These are phyloP conservation scores for Nepenthes mirabilis DNA, from an alignment of 148 eudicot genomes.

Conservation along the genomic window DNA sequence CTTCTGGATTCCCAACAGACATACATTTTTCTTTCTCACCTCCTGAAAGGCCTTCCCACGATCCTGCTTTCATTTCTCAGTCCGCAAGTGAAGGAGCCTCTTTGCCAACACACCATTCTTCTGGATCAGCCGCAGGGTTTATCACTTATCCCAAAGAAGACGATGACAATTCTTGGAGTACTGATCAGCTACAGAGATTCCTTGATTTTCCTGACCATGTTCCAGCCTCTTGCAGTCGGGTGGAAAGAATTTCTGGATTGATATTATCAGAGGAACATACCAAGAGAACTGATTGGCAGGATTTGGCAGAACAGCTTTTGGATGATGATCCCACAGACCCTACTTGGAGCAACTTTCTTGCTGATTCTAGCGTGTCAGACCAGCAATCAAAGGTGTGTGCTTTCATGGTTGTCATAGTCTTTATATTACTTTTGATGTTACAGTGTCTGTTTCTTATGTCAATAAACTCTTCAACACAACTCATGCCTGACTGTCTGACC, in stretches of 20 bases:
- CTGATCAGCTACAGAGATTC: constrained; percentile 40
- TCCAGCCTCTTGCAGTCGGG: constrained; percentile 28
- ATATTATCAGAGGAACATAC: constrained; percentile 24
- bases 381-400: constrained; percentile 45
- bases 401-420: background rate
- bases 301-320: constrained; percentile 45
- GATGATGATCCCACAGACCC: constrained; percentile 24
- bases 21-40: constrained; percentile 21
- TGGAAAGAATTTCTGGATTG: constrained; percentile 23
- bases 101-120: constrained; percentile 13
- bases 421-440: background rate
- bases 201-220: constrained; percentile 36
- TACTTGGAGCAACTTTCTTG: constrained; percentile 51
- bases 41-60: constrained; percentile 17
- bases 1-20: constrained; percentile 30
- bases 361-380: constrained; percentile 32
- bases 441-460: background rate
- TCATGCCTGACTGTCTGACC: background rate
- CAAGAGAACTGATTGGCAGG: constrained; percentile 51
- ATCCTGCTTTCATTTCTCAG: constrained; percentile 28
- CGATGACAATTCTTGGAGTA: constrained; percentile 39
- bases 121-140: constrained; percentile 17
- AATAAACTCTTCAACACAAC: background rate
- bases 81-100: constrained; percentile 15
- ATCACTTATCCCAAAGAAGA: constrained; percentile 28